phyloP scores from a whole-genome alignment of 495 filamentous ascomycete genomes.

The Venustampulla echinocandica region DNA sequence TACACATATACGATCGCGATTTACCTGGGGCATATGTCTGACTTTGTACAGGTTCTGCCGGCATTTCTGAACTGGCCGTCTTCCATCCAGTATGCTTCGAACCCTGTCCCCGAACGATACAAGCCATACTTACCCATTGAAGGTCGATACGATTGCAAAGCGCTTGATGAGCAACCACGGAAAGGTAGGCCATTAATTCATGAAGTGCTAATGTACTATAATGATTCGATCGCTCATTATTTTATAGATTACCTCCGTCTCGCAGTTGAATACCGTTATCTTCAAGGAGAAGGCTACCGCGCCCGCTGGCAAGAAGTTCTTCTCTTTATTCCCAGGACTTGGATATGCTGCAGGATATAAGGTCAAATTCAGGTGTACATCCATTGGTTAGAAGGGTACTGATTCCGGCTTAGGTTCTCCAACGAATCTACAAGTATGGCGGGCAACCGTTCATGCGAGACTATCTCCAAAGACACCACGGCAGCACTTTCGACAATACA shows the following conservation, averaged over 20 bases:
- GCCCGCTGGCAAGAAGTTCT: constrained; percentile 63
- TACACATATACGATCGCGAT: neutral
- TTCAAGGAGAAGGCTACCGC: constrained; percentile 85
- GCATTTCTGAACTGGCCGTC: constrained; percentile 91
- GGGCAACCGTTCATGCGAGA: constrained; percentile 94
- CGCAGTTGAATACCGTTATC: constrained; percentile 76
- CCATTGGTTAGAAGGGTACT: neutral
- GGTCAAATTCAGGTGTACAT: constrained; percentile 36
- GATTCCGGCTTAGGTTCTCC: constrained; percentile 51
- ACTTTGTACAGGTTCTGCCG: constrained; percentile 62
- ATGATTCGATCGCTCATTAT: constrained; percentile 6
- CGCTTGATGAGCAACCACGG: constrained; percentile 97
- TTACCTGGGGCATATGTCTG: constrained; percentile 2
- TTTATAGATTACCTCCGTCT: constrained; percentile 46
- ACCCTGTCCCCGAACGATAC: constrained; percentile 17
- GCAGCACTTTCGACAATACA: constrained; percentile 69
- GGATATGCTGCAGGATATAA: constrained; percentile 98
- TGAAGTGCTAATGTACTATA: neutral
- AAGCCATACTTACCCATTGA: constrained; percentile 12
- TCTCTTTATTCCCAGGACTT: constrained; percentile 92
- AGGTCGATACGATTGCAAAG: constrained; percentile 98
- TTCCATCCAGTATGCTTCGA: constrained; percentile 75
- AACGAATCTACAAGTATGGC: constrained; percentile 98
- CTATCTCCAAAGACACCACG: constrained; percentile 75
- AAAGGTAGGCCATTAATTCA: constrained; percentile 11